These are phyloP conservation scores for Ziziphus jujuba DNA, from an alignment of 306 rosid genomes.

Conservation along the genomic window DNA sequence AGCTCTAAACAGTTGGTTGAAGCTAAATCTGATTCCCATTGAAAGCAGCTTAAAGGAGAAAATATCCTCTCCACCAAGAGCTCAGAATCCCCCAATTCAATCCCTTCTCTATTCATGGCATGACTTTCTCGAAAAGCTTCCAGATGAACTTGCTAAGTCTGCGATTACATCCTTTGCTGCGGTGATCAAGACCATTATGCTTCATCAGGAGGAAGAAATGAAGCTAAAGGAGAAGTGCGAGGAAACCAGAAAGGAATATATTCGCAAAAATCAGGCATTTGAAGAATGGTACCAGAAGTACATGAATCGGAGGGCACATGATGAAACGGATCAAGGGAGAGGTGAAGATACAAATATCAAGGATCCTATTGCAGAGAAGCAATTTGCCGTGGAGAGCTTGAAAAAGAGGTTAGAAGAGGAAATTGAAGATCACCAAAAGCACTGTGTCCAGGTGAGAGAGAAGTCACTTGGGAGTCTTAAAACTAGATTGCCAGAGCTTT, in stretches of 20 bases:
- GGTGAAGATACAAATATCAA: slow-evolving; percentile 58
- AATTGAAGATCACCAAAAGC: slow-evolving; percentile 57
- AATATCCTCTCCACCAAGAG: slow-evolving; percentile 66
- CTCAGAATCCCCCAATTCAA: slow-evolving; percentile 69
- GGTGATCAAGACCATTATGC: slow-evolving; percentile 59
- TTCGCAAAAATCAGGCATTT: slow-evolving; percentile 60
- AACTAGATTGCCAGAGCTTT: slow-evolving; percentile 82
- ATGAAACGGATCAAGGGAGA: slow-evolving; percentile 52
- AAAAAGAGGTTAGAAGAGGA: slow-evolving; percentile 76
- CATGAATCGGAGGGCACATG: slow-evolving; percentile 41
- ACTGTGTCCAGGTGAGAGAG: slow-evolving; percentile 69
- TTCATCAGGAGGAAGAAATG: slow-evolving; percentile 86
- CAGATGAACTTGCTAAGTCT: slow-evolving; percentile 76
- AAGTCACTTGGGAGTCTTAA: slow-evolving; percentile 72
- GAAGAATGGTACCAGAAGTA: slow-evolving; percentile 80
- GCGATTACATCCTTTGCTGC: slow-evolving; percentile 76
- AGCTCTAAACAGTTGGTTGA: slow-evolving; percentile 69
- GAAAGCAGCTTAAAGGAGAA: slow-evolving; percentile 85
- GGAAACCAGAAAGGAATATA: slow-evolving; percentile 60
- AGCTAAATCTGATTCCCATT: slow-evolving; percentile 74
- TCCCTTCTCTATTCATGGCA: slow-evolving; percentile 66
- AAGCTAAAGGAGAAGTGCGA: slow-evolving; percentile 71
- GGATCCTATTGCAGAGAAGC: slow-evolving; percentile 58
- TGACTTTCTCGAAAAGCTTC: slow-evolving; percentile 79
- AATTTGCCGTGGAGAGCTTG: slow-evolving; percentile 68